Base-by-base conservation (phyloP, 2,329 filamentous ascomycete species). In the Penicillium sp. region DNA sequence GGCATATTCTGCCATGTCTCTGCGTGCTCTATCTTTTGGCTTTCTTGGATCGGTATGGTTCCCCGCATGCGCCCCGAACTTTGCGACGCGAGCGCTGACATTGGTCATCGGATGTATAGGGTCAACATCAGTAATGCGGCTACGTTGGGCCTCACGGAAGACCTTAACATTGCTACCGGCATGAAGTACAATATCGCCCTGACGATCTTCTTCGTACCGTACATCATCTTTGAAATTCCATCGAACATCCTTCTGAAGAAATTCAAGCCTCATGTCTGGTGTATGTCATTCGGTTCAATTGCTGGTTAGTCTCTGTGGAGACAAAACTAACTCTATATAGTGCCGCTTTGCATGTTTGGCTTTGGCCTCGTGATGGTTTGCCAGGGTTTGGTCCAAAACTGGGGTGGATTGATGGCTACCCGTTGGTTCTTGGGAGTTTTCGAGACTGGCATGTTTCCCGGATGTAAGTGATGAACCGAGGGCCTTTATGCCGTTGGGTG, bases 391-490 rank as follows among this genome's bases (percentile, higher is more conserved):
- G 89, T 92, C 3, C 79, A 85, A 58, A 96, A 85, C 69, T 97
- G 93, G 76, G 78, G 81, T 42, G 91, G 92, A 1, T 79, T 97
- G 16, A 81, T 96, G 50, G 82, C 87, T 0, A 92, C 90, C 3
- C 85, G 91, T 33, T 96, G 96, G 80, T 93, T 97, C 73, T 82
- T 97, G 1, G 93, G 93, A 9, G 74, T 91, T 0, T 88, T 88
- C 59, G 88, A 92, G 76, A 85, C 87, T 5, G 89, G 88, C 73
- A 91, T 92, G 74, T 79, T 79, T 61, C 88, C 88, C 2, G 89
- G 88, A 33, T 88, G 86, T 75, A 81, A 60, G 75, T 73, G 21
- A 45, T 19, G 67, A 68, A 52, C 66, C 67, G 25, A 33, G 56
- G 66, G 6, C 63, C 25, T 10, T 14, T 4, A 10, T 27, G 6